These are phyloP conservation scores for Geoglossum cookeanum DNA, from an alignment of 2,329 filamentous ascomycete species.

Conservation along the genomic window DNA sequence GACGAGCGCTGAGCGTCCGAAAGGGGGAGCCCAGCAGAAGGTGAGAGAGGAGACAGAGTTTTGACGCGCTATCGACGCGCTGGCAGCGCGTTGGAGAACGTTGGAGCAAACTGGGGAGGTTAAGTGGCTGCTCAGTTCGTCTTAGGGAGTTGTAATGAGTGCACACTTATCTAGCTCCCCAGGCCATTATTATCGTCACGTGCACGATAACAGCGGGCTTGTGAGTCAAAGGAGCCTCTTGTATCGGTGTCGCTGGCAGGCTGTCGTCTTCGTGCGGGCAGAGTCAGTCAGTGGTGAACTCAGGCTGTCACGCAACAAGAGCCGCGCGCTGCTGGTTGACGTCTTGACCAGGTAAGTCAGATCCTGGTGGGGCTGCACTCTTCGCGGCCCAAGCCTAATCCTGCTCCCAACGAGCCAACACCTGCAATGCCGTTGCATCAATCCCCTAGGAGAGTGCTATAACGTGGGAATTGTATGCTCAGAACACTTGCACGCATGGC, in stretches of 20 bases:
- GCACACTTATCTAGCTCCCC: neutral
- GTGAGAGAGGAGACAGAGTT: slow-evolving; percentile 1
- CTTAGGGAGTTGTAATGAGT: neutral
- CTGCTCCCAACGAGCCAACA: too few species aligned
- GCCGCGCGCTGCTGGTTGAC: neutral
- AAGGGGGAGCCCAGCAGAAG: slow-evolving; percentile 20
- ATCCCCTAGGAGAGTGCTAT: too few species aligned
- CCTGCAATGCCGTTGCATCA: too few species aligned
- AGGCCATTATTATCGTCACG: neutral
- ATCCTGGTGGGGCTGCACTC: neutral
- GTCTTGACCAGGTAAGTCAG: neutral
- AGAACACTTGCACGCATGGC: slow-evolving; percentile 38
- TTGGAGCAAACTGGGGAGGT: neutral
- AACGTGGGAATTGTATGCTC: slow-evolving; percentile 21
- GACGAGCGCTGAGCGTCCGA: slow-evolving; percentile 29
- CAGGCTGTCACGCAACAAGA: neutral
- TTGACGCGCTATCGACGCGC: slow-evolving; percentile 15
- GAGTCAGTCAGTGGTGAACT: neutral
- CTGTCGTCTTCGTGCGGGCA: neutral
- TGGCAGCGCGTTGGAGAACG: slow-evolving; percentile 13
- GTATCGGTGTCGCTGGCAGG: neutral
- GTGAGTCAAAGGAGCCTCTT: neutral
- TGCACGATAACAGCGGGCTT: neutral
- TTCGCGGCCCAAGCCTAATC: too few species aligned
- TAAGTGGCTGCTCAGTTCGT: neutral